Conservation (phyloP, 345 rosid species). For the Ailanthus altissimus region DNA sequence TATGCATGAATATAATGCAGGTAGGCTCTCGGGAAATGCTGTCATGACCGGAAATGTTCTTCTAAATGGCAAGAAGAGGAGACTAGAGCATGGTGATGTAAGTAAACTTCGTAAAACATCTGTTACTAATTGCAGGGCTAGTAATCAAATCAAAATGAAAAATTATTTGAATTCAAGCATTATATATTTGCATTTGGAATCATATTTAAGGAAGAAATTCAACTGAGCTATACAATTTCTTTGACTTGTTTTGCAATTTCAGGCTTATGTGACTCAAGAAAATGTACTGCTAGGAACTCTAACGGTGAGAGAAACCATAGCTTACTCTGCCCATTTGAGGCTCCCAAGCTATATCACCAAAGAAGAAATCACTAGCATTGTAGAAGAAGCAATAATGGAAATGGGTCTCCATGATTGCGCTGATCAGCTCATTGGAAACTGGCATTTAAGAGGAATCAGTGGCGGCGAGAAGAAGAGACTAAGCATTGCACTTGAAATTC, state of each 20-base stretch:
- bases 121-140: too few species aligned
- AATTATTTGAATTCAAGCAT: not conserved
- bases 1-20: conserved; percentile 38
- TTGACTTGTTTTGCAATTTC: conserved; percentile 13
- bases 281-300: conserved; percentile 70
- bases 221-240: not conserved
- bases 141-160: not conserved
- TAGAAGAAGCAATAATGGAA: conserved; percentile 60
- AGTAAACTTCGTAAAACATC: conserved; percentile 22
- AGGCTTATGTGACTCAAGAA: conserved; percentile 91
- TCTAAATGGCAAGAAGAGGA: conserved; percentile 54
- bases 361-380: conserved; percentile 50
- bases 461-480: conserved; percentile 84
- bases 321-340: conserved; percentile 70
- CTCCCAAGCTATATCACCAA: conserved; percentile 56
- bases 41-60: conserved; percentile 53
- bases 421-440: conserved; percentile 64
- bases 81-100: conserved; percentile 44
- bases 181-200: conserved; percentile 1
- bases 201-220: not conserved
- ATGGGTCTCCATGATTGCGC: conserved; percentile 82
- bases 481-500: conserved; percentile 75
- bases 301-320: conserved; percentile 69
- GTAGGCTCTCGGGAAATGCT: conserved; percentile 55
- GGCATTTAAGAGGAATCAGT: conserved; percentile 80